Evolutionary conservation across 371 early-diverging fungal species (phyloP).

Genomic region (Mucor lusitanicus): DNA sequence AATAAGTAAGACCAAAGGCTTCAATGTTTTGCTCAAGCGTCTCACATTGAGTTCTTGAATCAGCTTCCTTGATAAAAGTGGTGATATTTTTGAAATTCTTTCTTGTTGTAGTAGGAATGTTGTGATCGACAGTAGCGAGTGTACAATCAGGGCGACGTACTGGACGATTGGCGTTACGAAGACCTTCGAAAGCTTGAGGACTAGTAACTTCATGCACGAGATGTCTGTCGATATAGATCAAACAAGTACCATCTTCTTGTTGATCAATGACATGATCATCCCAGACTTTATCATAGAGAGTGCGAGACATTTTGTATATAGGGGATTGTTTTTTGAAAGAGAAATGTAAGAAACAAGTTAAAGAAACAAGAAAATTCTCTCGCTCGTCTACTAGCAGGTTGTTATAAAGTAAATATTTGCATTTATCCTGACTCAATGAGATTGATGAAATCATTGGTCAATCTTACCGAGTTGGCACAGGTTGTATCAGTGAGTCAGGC

Average conservation of each 20-base stretch:
- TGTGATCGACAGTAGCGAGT: conserved; percentile 74
- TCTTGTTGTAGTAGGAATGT: conserved; percentile 63
- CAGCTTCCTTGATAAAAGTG: conserved; percentile 64
- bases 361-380: conserved; percentile 6
- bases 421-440: conserved; percentile 25
- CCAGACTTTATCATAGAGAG: conserved; percentile 55
- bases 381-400: not conserved
- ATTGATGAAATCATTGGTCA: conserved; percentile 5
- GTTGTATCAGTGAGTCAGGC: conserved; percentile 9
- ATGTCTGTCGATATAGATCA: conserved; percentile 74
- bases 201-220: conserved; percentile 72
- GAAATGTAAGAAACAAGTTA: conserved; percentile 17
- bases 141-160: conserved; percentile 71
- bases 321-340: not conserved
- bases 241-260: conserved; percentile 61
- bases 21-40: conserved; percentile 68
- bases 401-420: conserved; percentile 12
- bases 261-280: conserved; percentile 49
- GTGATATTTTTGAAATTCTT: conserved; percentile 57
- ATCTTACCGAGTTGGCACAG: not conserved
- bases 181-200: conserved; percentile 72
- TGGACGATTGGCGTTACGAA: conserved; percentile 56
- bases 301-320: conserved; percentile 44
- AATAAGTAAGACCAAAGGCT: conserved; percentile 69
- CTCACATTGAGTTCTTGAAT: conserved; percentile 64